phyloP scores from a whole-genome alignment of 306 rosid genomes.

The Lotus japonicus region DNA sequence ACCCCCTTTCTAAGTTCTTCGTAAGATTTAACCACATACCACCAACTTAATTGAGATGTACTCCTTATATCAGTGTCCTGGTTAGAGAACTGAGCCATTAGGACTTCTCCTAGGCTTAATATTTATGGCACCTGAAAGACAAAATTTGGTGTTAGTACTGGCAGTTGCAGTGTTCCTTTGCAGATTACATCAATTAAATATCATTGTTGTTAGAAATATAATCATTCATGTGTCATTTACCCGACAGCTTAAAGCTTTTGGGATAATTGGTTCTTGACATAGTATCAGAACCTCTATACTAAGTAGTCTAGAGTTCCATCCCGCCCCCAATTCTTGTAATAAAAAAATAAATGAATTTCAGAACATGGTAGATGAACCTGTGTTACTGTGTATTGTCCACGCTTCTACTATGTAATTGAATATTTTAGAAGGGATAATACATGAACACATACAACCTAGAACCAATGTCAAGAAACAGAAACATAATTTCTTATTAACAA shows the following conservation, averaged over 20 bases:
- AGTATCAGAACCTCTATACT: no score
- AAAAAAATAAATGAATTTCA: no score
- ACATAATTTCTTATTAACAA: neutral
- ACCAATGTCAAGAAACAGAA: neutral
- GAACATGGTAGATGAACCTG: no score
- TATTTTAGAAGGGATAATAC: neutral
- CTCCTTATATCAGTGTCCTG: constrained; percentile 49
- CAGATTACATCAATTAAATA: no score
- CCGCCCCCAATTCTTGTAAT: no score
- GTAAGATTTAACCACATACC: constrained; percentile 48
- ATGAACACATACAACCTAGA: neutral
- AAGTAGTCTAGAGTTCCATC: no score
- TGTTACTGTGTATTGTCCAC: no score
- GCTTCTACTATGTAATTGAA: neutral
- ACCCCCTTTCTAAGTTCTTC: constrained; percentile 64
- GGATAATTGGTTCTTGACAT: no score
- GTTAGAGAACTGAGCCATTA: constrained; percentile 38
- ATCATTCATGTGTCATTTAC: no score
- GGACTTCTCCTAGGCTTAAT: constrained; percentile 30
- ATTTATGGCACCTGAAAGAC: constrained; percentile 28
- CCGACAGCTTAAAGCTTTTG: no score
- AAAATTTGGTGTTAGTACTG: neutral
- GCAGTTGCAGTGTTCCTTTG: neutral
- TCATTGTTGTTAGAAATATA: no score
- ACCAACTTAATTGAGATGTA: constrained; percentile 53